Evolutionary conservation across 768 basidiomycete species (phyloP).

Genomic region (Candolleomyces aberdarensis): DNA sequence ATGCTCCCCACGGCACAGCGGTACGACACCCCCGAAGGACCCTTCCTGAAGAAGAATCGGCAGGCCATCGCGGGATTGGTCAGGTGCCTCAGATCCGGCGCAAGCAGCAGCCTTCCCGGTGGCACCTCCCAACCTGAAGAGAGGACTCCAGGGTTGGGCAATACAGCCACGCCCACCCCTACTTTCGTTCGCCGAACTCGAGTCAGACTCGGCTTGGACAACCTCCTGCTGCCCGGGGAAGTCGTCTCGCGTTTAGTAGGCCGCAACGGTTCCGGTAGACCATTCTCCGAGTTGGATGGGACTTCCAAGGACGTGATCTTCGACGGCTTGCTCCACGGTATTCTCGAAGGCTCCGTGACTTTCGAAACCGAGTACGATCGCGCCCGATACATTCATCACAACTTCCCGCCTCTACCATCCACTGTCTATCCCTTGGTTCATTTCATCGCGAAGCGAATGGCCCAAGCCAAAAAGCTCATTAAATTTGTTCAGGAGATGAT

Average conservation of each 20-base stretch:
- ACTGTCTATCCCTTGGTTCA: neutral
- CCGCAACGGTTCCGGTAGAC: neutral
- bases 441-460: neutral
- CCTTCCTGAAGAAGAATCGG: neutral
- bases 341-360: neutral
- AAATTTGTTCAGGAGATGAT: no score
- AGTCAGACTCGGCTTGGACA: no score
- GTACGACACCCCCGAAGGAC: constrained; percentile 7
- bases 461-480: neutral
- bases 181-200: no score
- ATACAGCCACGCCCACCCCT: no score
- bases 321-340: neutral
- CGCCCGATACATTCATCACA: neutral
- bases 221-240: no score
- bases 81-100: no score
- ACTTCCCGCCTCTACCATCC: neutral
- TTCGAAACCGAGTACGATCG: neutral
- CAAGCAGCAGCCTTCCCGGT: no score
- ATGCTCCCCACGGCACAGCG: constrained; percentile 15
- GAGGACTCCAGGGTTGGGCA: no score
- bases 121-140: no score
- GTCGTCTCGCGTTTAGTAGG: neutral
- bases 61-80: neutral
- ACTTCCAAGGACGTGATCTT: neutral
- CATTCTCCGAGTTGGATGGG: neutral